Evolutionary conservation across 2,329 filamentous ascomycete genomes (phyloP), one percentile per base, ranked within the genome.

Genomic region (Rugonectria rugulosa): DNA sequence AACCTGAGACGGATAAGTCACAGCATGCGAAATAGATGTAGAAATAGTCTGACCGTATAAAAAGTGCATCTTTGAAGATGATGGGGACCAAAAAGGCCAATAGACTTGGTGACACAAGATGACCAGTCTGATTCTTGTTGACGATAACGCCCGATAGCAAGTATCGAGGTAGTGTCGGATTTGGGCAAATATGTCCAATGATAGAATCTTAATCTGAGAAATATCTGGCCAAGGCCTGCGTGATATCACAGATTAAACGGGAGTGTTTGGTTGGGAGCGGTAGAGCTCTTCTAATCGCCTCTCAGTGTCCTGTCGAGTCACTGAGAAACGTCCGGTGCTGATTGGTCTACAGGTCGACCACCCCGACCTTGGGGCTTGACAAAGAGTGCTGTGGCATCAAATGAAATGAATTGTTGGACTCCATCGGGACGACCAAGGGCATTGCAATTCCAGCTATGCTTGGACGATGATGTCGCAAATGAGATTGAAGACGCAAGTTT

Each of bases 331-430:
- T 59, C 43, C 40, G 40, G 49, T 52, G 58, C 43, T 41, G 20
- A n/a, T 46, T 20, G 53, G 60, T 60, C 75, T 77, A 83, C 67
- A 79, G 67, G 64, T 65, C 69, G 60, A 65, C 66, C 59, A 81
- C 80, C 81, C 80, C 80, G 63, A 59, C 80, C 67, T 79, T 82
- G 79, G 81, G 81, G 79, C 73, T 81, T 77, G 77, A 71, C 68
- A 73, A 26, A 50, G 51, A 41, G 59, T 42, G 46, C 57, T 38
- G 43, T 37, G 60, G 62, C 63, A 66, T 63, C 56, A 47, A 44
- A 19, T 29, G 45, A 8, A 44, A 51, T 6, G 40, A 3, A n/a
- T 19, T 41, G 36, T 27, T 40, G 11, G 21, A 27, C 57, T 56
- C 51, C 68, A 71, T 70, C 41, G 52, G 52, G 61, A 51, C 57